Conservation (phyloP, 1,284 basidiomycete species). For the Phaffia rhodozyma region DNA sequence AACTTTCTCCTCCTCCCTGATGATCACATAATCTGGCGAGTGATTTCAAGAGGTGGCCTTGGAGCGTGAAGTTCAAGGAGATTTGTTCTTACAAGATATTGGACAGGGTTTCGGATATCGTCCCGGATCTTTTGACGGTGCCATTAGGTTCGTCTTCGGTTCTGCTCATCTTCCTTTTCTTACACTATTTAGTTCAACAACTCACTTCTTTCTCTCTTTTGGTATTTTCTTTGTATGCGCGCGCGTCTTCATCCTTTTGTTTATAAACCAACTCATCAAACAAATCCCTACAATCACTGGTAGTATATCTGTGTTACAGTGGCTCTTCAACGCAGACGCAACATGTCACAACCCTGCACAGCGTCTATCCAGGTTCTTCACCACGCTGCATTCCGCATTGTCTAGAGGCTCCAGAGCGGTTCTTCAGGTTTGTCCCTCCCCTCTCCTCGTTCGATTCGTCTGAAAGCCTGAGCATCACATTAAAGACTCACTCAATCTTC, state of each 20-base stretch:
- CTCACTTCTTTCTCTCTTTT: neutral
- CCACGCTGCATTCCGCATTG: constrained; percentile 83
- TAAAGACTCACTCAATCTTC: neutral
- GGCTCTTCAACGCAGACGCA: constrained; percentile 95
- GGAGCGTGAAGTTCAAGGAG: constrained; percentile 84
- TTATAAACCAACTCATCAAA: neutral
- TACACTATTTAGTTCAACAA: neutral
- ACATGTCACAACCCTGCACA: constrained; percentile 85
- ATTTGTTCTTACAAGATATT: constrained; percentile 84
- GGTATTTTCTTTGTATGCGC: neutral
- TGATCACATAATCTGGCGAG: neutral
- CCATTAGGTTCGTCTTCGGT: constrained; percentile 60
- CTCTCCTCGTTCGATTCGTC: neutral
- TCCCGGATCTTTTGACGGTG: constrained; percentile 93
- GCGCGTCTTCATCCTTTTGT: no score
- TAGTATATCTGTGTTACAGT: constrained; percentile 95
- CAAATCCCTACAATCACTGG: neutral
- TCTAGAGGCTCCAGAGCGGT: constrained; percentile 86
- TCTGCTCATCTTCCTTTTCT: constrained; percentile 12
- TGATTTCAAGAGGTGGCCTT: constrained; percentile 66
- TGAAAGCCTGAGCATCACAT: neutral
- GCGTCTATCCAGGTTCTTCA: constrained; percentile 87
- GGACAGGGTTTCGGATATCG: constrained; percentile 90
- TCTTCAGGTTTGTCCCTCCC: constrained; percentile 45
- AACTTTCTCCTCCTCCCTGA: neutral